Conservation (phyloP, 768 basidiomycete species). For the Kondoa malvinella region DNA sequence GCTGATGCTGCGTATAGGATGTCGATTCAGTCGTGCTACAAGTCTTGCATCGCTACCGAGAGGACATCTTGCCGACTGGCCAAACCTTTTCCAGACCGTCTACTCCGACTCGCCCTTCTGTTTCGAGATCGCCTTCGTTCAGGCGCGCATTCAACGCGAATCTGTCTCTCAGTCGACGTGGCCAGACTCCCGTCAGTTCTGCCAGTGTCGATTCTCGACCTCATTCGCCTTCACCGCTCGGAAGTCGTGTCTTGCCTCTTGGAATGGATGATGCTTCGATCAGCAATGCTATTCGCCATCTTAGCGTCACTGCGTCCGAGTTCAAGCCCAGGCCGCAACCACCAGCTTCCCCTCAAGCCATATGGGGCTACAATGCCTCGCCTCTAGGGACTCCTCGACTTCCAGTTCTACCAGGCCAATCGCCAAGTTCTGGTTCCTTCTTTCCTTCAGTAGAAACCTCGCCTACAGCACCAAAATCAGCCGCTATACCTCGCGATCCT, state of each 20-base stretch:
- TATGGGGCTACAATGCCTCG: conserved; percentile 14
- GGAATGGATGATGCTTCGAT: background rate
- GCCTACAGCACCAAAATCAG: background rate
- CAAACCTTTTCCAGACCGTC: conserved; percentile 14
- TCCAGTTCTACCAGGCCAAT: background rate
- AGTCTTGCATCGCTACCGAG: conserved; percentile 16
- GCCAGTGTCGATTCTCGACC: conserved; percentile 10
- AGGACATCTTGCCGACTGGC: conserved; percentile 14
- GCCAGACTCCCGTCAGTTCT: conserved; percentile 7
- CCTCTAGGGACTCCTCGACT: conserved; percentile 16
- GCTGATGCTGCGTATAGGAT: background rate
- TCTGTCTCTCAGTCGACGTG: conserved; percentile 1
- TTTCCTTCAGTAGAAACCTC: background rate
- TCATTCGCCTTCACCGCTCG: conserved; percentile 15
- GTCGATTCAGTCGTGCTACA: conserved; percentile 10
- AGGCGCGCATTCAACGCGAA: conserved; percentile 11
- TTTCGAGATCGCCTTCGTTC: conserved; percentile 17
- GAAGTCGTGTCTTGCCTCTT: background rate
- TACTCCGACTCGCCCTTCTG: conserved; percentile 2
- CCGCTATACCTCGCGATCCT: background rate
- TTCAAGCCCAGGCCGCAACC: conserved; percentile 13
- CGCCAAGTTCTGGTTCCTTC: conserved; percentile 3
- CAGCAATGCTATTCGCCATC: conserved; percentile 4
- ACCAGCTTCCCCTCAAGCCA: background rate
- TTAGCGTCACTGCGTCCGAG: conserved; percentile 14